Base-by-base conservation (phyloP, 176 grass and related monocot genomes). In the Ampelocalamus luodianensis region DNA sequence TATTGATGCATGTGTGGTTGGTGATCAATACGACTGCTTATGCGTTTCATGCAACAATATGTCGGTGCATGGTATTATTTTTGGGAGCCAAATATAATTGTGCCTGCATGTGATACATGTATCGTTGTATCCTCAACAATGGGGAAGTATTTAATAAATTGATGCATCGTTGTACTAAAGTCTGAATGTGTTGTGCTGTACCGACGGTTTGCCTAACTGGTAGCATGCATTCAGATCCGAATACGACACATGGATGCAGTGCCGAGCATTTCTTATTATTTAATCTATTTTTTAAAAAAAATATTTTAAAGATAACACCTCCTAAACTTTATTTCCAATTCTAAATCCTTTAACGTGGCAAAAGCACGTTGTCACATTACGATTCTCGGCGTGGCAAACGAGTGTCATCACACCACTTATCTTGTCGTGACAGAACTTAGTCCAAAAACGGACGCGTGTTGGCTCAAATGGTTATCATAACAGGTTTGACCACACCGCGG, bases 161-260 rank as follows among this genome's bases (percentile, higher is more conserved):
- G 37, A 9, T 68, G 66, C 36, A 39, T 20, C n/a, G 34, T 46
- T 78, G 15, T 78, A 46, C 12, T 76, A 9, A 1, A 15, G 18
- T 56, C 49, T 8, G 15, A 53, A 54, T 59, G 3, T 62, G 54
- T 26, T 29, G 1, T 29, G 32, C 32, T 34, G 32, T 34, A 24
- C 39, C 37, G 54, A 45, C 76, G n/a, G 42, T 65, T 68, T 42
- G 77, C 60, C 77, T 34, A 36, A 34, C 60, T 66, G 24, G n/a
- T 2, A 59, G 22, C 8, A 59, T 4, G 2, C 39, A 16, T 43
- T 61, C 13, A 43, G 12, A 42, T 61, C 38, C 20, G 20, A 58
- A 44, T 14, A 7, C 20, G 34, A 42, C 68, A 40, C 12, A 2
- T 42, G 1, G 5, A 42, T 77, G n/a, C n/a, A n/a, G n/a, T n/a